These are phyloP conservation scores for Dissophora ornata DNA, from an alignment of 192 early-diverging fungal species.

Conservation along the genomic window DNA sequence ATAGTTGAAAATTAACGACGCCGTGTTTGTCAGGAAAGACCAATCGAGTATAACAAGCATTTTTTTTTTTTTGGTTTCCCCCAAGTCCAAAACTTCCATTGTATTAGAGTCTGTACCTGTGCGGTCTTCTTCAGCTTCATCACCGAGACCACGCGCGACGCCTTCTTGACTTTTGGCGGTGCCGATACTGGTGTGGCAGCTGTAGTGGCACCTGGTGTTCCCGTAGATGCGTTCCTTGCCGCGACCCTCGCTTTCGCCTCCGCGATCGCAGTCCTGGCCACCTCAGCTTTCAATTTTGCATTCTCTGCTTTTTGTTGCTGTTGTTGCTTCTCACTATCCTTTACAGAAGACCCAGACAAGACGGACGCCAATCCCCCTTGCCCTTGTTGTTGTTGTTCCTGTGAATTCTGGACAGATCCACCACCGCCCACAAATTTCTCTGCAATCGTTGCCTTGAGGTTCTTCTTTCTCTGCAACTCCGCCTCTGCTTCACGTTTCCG, in stretches of 20 bases:
- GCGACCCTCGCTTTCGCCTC: conserved; percentile 41
- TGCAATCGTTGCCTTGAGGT: conserved; percentile 10
- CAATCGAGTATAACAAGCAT: neutral
- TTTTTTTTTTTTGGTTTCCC: too few species aligned
- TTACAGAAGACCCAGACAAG: too few species aligned
- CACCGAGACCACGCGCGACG: conserved; percentile 28
- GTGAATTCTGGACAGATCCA: too few species aligned
- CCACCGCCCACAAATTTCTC: conserved; percentile 3
- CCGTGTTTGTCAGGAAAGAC: too few species aligned
- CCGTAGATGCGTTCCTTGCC: neutral
- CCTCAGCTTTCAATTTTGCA: conserved; percentile 15
- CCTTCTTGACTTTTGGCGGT: conserved; percentile 26
- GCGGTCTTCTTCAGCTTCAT: conserved; percentile 41
- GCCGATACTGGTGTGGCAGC: neutral
- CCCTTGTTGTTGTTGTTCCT: neutral
- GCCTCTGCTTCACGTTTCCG: neutral
- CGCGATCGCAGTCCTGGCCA: conserved; percentile 28
- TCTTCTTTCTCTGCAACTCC: neutral
- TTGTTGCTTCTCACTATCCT: neutral
- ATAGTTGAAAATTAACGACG: too few species aligned
- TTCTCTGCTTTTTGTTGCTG: neutral
- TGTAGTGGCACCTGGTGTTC: neutral
- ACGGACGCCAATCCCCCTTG: too few species aligned
- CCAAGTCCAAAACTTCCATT: too few species aligned
- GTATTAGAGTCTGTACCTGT: conserved; percentile 21